Percentiles rank a stretch among this genome's conserved stretches.
phyloP scores from a whole-genome alignment of 2,329 filamentous ascomycete genomes.

The Aspergillus awamori region DNA sequence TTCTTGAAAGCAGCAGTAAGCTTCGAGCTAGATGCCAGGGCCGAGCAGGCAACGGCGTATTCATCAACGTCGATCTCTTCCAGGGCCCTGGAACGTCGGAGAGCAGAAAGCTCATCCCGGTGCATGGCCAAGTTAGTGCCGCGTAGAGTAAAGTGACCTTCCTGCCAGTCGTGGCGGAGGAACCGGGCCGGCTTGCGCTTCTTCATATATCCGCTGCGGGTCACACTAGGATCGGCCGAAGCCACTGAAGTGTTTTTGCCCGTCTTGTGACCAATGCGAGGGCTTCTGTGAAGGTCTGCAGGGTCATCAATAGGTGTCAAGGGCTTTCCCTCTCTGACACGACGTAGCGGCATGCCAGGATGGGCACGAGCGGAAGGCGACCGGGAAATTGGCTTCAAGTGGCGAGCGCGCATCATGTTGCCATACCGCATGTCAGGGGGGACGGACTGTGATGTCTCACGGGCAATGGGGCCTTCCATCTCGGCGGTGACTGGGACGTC shows the following conservation, averaged over 20 bases:
- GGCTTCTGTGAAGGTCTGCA: too few species aligned
- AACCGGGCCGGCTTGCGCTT: slow-evolving; percentile 64
- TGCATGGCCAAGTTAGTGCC: slow-evolving; percentile 62
- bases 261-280: too few species aligned
- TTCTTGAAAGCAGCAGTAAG: slow-evolving; percentile 81
- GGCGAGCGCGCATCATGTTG: slow-evolving; percentile 31
- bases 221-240: neutral
- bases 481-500: slow-evolving; percentile 81
- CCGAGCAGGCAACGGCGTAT: slow-evolving; percentile 63
- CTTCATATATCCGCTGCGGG: slow-evolving; percentile 66
- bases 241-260: too few species aligned
- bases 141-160: slow-evolving; percentile 82
- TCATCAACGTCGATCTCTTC: slow-evolving; percentile 75
- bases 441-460: slow-evolving; percentile 84
- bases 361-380: slow-evolving; percentile 48
- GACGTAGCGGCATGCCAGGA: slow-evolving; percentile 25
- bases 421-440: slow-evolving; percentile 90
- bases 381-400: slow-evolving; percentile 50
- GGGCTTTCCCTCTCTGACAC: slow-evolving; percentile 25
- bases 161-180: slow-evolving; percentile 89
- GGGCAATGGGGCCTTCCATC: slow-evolving; percentile 70
- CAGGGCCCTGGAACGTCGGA: slow-evolving; percentile 49
- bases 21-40: slow-evolving; percentile 74
- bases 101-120: slow-evolving; percentile 26
- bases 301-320: slow-evolving; percentile 36